phyloP scores from a whole-genome alignment of 176 grass and related monocot species.

The Aegilops speltoides region DNA sequence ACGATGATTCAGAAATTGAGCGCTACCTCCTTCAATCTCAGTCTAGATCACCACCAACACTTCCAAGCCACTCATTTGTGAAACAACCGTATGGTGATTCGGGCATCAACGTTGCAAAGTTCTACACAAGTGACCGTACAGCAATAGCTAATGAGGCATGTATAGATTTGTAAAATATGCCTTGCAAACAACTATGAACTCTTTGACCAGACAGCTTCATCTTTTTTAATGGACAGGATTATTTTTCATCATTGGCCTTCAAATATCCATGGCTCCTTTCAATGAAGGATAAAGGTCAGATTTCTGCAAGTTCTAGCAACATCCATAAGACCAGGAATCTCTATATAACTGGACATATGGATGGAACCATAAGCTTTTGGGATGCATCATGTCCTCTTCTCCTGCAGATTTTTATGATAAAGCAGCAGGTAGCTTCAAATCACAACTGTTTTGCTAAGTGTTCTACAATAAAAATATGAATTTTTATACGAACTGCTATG shows the following conservation, averaged over 20 bases:
- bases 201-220: slow-evolving; percentile 21
- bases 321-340: slow-evolving; percentile 73
- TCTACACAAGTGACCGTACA: slow-evolving; percentile 58
- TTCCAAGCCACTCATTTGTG: slow-evolving; percentile 65
- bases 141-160: slow-evolving; percentile 57
- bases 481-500: slow-evolving; percentile 4
- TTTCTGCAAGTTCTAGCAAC: slow-evolving; percentile 39
- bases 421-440: slow-evolving; percentile 61
- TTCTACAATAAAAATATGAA: slow-evolving; percentile 21
- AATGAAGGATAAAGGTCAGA: slow-evolving; percentile 68
- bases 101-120: slow-evolving; percentile 53
- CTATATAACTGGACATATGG: slow-evolving; percentile 83
- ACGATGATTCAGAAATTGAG: slow-evolving; percentile 89
- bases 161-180: slow-evolving; percentile 35
- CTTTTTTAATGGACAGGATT: slow-evolving; percentile 46
- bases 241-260: slow-evolving; percentile 50
- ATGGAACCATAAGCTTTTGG: slow-evolving; percentile 95
- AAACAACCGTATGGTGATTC: slow-evolving; percentile 76
- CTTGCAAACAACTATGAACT: slow-evolving; percentile 28
- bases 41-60: slow-evolving; percentile 65
- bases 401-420: slow-evolving; percentile 72
- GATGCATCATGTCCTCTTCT: slow-evolving; percentile 89
- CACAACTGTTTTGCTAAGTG: slow-evolving; percentile 8
- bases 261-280: slow-evolving; percentile 74
- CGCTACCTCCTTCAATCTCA: slow-evolving; percentile 72